Evolutionary conservation across 305 asterid genomes (phyloP), one percentile per base, ranked within the genome.

Genomic region (Monarda citriodora): DNA sequence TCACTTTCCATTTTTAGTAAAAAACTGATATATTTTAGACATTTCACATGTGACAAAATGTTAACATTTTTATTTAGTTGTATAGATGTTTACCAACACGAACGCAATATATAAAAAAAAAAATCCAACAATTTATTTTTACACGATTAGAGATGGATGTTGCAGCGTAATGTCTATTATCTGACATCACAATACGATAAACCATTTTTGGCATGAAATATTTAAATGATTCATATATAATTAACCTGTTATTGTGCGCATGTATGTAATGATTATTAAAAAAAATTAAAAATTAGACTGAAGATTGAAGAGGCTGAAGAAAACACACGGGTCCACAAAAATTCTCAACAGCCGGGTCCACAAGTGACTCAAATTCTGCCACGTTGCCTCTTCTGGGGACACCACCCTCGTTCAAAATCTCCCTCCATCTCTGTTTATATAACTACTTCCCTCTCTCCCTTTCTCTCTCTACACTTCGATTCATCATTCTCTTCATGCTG

Each of bases 321-420:
- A 66, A 47, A 63, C 26, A 37, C 23, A 58, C 9, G 49, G 56
- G 69, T 50, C 61, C 73, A 44, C 64, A 61, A 58, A 74, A 47
- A 13, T 66, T 52, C 68, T 53, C 45, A 68, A 65, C 56, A 32
- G 31, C 56, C 66, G 44, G 31, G 52, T 4, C 60, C 76, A 56
- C 56, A 55, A 2, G 53, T 63, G 16, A 51, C 76, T 75, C 71
- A 13, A 20, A 26, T 17, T 11, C 25, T n/a, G 21, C 70, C 75
- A 74, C 52, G 56, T 69, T 46, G 57, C 53, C 53, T 26, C 29
- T n/a, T 1, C 22, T 11, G 14, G 44, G 26, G 47, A 11, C 59
- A 48, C n/a, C 16, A 21, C 45, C 16, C 56, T 53, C 60, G 53
- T 63, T 74, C 66, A 66, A 70, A 62, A 31, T 70, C 70, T 70